A percentile compares a stretch with the other conserved stretches of the same genome.
Evolutionary conservation across 345 rosid genomes (phyloP).

Genomic region (Citrus sinensis): DVS_A1.0 CM039162.1:29667501-29668000

Average conservation of each 20-base stretch:
- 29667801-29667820: constrained; percentile 40
- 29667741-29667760: neutral
- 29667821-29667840: constrained; percentile 59
- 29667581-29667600: constrained; percentile 46
- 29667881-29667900: neutral
- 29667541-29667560: too few species aligned
- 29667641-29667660: constrained; percentile 37
- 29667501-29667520: neutral
- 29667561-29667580: neutral
- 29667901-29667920: neutral
- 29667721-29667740: neutral
- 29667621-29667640: constrained; percentile 47
- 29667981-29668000: neutral
- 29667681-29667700: constrained; percentile 49
- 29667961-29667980: neutral
- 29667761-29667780: constrained; percentile 23
- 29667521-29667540: neutral
- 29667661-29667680: constrained; percentile 31
- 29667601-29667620: constrained; percentile 53
- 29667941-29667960: neutral
- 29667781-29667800: constrained; percentile 59
- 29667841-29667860: constrained; percentile 69
- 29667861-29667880: constrained; percentile 24
- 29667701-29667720: constrained; percentile 26
- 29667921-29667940: neutral